phyloP scores from a whole-genome alignment of 164 flowering plant genomes.

The Paratinospora sagittata region DNA sequence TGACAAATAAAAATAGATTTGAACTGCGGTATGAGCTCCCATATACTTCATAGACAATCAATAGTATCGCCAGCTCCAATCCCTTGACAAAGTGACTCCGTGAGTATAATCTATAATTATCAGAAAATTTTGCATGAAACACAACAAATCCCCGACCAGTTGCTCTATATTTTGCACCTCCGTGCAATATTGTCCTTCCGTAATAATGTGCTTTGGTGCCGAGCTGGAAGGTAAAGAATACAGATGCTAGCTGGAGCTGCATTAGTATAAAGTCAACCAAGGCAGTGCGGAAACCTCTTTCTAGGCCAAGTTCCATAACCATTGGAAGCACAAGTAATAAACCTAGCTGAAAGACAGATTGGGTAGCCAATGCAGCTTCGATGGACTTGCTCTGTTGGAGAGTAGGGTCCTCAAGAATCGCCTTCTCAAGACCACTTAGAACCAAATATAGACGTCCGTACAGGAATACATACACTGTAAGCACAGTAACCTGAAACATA shows the following conservation, averaged over 20 bases:
- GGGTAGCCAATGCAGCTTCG: conserved; percentile 81
- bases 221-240: conserved; percentile 94
- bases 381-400: conserved; percentile 58
- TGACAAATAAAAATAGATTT: conserved; percentile 61
- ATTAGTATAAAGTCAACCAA: conserved; percentile 79
- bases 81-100: conserved; percentile 98
- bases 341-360: conserved; percentile 83
- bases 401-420: conserved; percentile 48
- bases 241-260: conserved; percentile 97
- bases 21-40: conserved; percentile 75
- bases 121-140: conserved; percentile 88
- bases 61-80: conserved; percentile 62
- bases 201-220: conserved; percentile 93
- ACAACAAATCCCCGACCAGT: conserved; percentile 98
- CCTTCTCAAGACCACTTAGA: conserved; percentile 84
- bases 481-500: conserved; percentile 73
- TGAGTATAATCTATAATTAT: conserved; percentile 84
- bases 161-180: conserved; percentile 91
- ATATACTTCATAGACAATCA: conserved; percentile 69
- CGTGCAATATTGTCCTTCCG: conserved; percentile 95
- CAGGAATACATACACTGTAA: conserved; percentile 77
- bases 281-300: conserved; percentile 90
- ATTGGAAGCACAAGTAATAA: conserved; percentile 81
- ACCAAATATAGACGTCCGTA: conserved; percentile 92
- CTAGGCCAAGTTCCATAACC: conserved; percentile 97